phyloP scores from a whole-genome alignment of 768 basidiomycete genomes.

The Phylloporus arenicola region DNA sequence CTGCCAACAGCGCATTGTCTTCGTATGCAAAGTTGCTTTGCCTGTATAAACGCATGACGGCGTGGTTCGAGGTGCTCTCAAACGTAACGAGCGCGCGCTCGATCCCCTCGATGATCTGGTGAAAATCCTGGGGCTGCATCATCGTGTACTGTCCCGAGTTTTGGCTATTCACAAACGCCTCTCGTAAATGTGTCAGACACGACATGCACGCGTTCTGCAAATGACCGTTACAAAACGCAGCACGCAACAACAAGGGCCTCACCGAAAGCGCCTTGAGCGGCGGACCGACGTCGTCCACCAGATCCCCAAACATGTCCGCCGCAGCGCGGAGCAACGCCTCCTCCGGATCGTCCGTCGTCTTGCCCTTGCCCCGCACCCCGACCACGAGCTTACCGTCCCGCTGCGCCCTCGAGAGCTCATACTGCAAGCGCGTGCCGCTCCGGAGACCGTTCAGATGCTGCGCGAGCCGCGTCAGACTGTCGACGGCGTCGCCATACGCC shows the following conservation, averaged over 20 bases:
- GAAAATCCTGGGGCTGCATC: constrained; percentile 55
- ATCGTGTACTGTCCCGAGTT: constrained; percentile 28
- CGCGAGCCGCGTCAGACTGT: constrained; percentile 81
- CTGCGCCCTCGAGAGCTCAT: constrained; percentile 67
- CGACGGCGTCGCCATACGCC: constrained; percentile 84
- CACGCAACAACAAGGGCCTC: constrained; percentile 20
- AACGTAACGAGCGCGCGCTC: constrained; percentile 67
- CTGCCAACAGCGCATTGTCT: constrained; percentile 36
- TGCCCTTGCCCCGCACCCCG: constrained; percentile 5
- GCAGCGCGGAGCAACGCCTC: constrained; percentile 42
- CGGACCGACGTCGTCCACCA: constrained; percentile 75
- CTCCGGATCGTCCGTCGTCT: constrained; percentile 38
- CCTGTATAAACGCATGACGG: constrained; percentile 70
- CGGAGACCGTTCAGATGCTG: constrained; percentile 91
- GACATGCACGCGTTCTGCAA: constrained; percentile 53
- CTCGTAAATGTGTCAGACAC: constrained; percentile 58
- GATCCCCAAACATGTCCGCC: constrained; percentile 69
- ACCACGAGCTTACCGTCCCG: constrained; percentile 40
- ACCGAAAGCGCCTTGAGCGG: constrained; percentile 73
- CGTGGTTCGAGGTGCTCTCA: constrained; percentile 80
- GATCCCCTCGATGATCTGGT: constrained; percentile 57
- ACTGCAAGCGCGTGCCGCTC: constrained; percentile 78
- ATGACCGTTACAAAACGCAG: background rate
- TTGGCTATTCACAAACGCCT: constrained; percentile 50
- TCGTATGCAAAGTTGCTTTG: constrained; percentile 37